A percentile compares a stretch with the other conserved stretches of the same genome.
Evolutionary conservation across 75 land plant genomes (phyloP).

Genomic region (Azolla pinnata): DNA sequence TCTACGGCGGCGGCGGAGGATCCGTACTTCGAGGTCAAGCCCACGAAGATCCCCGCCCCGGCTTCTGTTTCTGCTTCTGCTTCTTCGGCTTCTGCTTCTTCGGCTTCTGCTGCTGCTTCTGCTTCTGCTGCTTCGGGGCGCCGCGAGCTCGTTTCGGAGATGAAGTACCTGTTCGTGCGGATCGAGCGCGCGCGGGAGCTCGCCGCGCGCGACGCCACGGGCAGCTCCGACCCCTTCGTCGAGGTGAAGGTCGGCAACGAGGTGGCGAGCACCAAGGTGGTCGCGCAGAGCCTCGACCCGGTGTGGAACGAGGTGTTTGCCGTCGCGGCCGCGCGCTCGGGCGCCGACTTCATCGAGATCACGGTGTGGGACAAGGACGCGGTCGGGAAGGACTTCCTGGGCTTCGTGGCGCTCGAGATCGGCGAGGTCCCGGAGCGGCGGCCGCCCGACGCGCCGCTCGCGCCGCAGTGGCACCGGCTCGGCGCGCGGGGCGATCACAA

Average conservation of each 20-base stretch:
- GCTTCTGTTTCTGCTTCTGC: neutral
- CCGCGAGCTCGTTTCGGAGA: conserved; percentile 70
- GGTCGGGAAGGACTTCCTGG: conserved; percentile 58
- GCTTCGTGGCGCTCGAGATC: conserved; percentile 35
- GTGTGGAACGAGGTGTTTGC: conserved; percentile 67
- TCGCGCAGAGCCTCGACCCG: conserved; percentile 51
- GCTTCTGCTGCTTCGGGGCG: conserved; percentile 29
- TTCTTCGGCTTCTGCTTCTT: neutral
- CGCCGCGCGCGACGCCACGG: conserved; percentile 58
- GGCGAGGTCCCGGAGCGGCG: conserved; percentile 44
- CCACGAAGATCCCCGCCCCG: neutral
- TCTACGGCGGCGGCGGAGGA: too few species aligned
- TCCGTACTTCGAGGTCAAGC: conserved; percentile 2
- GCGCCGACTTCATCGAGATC: conserved; percentile 36
- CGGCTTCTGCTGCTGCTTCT: conserved; percentile 16
- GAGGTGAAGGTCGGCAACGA: conserved; percentile 59
- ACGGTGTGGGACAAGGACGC: conserved; percentile 53
- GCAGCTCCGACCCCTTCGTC: conserved; percentile 64
- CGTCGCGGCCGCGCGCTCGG: conserved; percentile 44
- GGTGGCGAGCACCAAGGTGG: conserved; percentile 39
- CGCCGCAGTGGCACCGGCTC: conserved; percentile 63
- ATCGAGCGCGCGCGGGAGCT: conserved; percentile 70
- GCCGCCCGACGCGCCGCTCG: conserved; percentile 65
- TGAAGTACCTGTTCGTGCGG: conserved; percentile 60
- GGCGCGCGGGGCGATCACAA: conserved; percentile 32